Conservation (phyloP, 163 green algal genomes). For the Coccomyxa subellipsoidea region DNA sequence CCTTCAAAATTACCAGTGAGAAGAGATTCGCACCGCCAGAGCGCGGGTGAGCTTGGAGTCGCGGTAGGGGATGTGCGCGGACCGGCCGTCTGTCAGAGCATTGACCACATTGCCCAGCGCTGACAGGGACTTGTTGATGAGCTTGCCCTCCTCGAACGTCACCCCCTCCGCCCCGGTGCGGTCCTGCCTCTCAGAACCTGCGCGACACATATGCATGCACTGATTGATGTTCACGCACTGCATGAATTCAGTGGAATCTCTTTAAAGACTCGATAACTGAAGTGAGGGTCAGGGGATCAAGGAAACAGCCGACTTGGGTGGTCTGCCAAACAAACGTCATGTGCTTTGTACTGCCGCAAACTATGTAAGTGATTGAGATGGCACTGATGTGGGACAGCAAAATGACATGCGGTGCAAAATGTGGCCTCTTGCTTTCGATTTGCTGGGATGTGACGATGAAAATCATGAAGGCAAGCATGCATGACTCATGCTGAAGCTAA, state of each 20-base stretch:
- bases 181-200: conserved; percentile 58
- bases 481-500: neutral
- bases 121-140: conserved; percentile 89
- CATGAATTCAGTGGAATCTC: too few relatives aligned
- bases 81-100: conserved; percentile 54
- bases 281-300: too few relatives aligned
- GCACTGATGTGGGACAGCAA: too few relatives aligned
- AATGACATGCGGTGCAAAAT: too few relatives aligned
- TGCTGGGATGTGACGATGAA: conserved; percentile 21
- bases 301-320: too few relatives aligned
- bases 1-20: too few relatives aligned
- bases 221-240: too few relatives aligned
- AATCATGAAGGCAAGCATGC: conserved; percentile 24
- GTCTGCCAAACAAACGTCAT: too few relatives aligned
- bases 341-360: too few relatives aligned
- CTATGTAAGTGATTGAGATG: too few relatives aligned
- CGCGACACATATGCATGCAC: neutral
- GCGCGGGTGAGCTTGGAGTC: conserved; percentile 55
- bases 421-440: too few relatives aligned
- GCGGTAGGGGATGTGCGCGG: conserved; percentile 69
- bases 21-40: neutral
- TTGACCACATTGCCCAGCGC: conserved; percentile 78
- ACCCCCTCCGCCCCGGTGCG: conserved; percentile 67
- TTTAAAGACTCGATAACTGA: too few relatives aligned
- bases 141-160: conserved; percentile 72